Evolutionary conservation across 139 green algal genomes (phyloP).

Genomic region (Chlamydomonas sphaeroides): DNA sequence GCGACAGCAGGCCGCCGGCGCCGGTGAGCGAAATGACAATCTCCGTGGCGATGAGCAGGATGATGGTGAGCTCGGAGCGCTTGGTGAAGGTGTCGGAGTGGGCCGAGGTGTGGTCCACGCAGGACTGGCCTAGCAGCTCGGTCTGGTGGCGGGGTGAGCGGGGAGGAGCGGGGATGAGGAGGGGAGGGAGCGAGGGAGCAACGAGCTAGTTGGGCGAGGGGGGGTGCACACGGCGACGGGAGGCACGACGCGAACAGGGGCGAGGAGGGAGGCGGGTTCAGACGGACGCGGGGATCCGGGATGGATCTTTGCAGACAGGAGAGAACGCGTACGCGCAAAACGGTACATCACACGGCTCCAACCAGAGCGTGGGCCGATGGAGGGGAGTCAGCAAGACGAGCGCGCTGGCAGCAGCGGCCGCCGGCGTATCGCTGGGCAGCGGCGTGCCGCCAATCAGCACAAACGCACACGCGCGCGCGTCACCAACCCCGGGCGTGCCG

Average conservation of each 20-base stretch:
- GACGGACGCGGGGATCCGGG: background rate
- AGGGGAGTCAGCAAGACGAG: too few relatives aligned
- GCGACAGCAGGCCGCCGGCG: too few relatives aligned
- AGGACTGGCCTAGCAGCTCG: constrained; percentile 26
- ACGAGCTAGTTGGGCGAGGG: background rate
- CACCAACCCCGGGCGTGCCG: too few relatives aligned
- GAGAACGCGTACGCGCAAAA: background rate
- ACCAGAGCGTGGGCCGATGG: too few relatives aligned
- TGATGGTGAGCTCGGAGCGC: constrained; percentile 26
- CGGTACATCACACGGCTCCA: too few relatives aligned
- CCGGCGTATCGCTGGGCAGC: too few relatives aligned
- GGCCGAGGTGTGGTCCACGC: constrained; percentile 2
- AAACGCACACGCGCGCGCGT: too few relatives aligned
- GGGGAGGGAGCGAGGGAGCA: background rate
- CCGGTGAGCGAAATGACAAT: background rate
- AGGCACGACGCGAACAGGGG: background rate
- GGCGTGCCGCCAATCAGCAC: too few relatives aligned
- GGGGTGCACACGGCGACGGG: too few relatives aligned
- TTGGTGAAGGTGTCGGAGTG: constrained; percentile 25
- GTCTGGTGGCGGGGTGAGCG: background rate
- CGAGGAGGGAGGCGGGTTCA: too few relatives aligned
- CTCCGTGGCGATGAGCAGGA: constrained; percentile 8
- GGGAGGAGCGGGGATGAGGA: background rate
- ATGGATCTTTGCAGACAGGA: background rate
- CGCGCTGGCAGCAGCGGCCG: too few relatives aligned